These are phyloP conservation scores for Leccinellum luteum DNA, from an alignment of 768 basidiomycete species.

Conservation along the genomic window DNA sequence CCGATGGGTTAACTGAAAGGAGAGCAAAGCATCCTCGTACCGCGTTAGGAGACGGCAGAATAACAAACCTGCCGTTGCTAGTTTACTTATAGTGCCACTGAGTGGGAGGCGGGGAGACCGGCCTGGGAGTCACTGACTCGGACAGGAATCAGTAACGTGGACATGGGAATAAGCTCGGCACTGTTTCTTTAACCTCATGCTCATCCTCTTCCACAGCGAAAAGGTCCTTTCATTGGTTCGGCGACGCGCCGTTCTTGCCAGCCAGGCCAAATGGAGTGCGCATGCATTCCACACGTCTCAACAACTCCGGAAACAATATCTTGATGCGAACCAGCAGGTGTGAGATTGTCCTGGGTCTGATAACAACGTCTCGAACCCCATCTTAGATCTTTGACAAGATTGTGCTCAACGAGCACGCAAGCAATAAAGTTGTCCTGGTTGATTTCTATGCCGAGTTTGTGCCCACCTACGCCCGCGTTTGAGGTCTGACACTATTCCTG, in stretches of 20 bases:
- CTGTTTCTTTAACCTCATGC: neutral
- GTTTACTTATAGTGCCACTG: too few species aligned
- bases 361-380: neutral
- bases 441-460: slow-evolving; percentile 82
- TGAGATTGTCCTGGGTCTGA: neutral
- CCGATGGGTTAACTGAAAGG: too few species aligned
- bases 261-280: slow-evolving; percentile 23
- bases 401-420: slow-evolving; percentile 30
- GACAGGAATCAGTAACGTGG: neutral
- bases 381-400: slow-evolving; percentile 37
- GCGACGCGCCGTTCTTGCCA: slow-evolving; percentile 3
- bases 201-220: slow-evolving; percentile 17
- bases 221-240: slow-evolving; percentile 2
- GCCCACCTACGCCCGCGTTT: neutral
- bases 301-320: slow-evolving; percentile 35
- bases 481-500: slow-evolving; percentile 2
- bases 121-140: neutral
- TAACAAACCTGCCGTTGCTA: neutral
- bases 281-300: slow-evolving; percentile 43
- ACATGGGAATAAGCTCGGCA: neutral
- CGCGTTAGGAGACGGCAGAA: neutral
- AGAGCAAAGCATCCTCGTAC: too few species aligned
- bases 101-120: neutral
- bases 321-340: slow-evolving; percentile 47
- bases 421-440: slow-evolving; percentile 60